phyloP scores from a whole-genome alignment of 495 filamentous ascomycete genomes.

The Xylaria venustula region DNA sequence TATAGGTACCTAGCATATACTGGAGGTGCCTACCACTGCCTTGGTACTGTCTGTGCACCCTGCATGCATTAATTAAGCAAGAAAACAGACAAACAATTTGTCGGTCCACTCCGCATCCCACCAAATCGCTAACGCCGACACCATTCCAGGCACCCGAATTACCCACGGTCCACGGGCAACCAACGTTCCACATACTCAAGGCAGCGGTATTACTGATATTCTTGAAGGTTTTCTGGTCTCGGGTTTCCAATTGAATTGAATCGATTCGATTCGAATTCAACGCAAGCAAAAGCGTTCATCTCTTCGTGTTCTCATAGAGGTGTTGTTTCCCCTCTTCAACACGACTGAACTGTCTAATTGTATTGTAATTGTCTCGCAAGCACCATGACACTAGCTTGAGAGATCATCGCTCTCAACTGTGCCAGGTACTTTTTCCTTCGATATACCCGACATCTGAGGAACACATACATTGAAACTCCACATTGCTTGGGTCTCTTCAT shows the following conservation, averaged over 20 bases:
- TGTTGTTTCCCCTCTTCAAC: not conserved
- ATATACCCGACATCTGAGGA: not conserved
- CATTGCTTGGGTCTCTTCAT: not conserved
- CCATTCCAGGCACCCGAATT: constrained; percentile 14
- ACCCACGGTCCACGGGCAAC: constrained; percentile 7
- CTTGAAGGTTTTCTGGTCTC: not conserved
- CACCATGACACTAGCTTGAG: not conserved
- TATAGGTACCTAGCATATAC: no score
- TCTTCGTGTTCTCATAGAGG: not conserved
- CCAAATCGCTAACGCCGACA: no score
- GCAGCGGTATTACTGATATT: constrained; percentile 10
- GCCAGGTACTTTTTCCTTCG: not conserved
- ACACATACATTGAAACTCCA: not conserved
- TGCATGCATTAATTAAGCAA: no score
- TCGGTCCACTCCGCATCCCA: not conserved
- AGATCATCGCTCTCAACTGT: not conserved
- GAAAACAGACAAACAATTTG: no score
- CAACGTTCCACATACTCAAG: no score
- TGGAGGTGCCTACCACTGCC: no score
- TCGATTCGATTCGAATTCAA: not conserved
- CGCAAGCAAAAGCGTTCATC: not conserved
- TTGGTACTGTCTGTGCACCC: no score
- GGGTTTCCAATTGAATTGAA: no score
- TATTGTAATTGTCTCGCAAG: not conserved
- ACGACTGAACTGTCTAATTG: not conserved